These are phyloP conservation scores for Trichoderma cornu-damae DNA, from an alignment of 2,329 filamentous ascomycete genomes.

Conservation along the genomic window DNA sequence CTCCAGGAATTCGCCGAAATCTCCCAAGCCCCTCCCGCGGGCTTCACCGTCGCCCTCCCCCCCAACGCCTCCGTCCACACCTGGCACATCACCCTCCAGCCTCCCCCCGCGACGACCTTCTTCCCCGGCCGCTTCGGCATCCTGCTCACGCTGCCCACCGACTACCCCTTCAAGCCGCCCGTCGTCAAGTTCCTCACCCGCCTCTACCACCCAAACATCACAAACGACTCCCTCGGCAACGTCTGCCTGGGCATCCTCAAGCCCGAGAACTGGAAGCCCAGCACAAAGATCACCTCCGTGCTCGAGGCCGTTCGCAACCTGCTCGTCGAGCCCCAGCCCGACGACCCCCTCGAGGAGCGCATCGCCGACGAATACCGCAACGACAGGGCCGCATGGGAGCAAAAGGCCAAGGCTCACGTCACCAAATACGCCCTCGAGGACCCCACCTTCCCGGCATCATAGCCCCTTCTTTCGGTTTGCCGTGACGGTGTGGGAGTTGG, in stretches of 20 bases:
- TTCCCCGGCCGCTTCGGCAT: slow-evolving; percentile 69
- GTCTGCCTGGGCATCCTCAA: slow-evolving; percentile 85
- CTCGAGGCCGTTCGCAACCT: slow-evolving; percentile 71
- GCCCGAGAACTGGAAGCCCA: slow-evolving; percentile 86
- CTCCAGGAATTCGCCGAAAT: slow-evolving; percentile 51
- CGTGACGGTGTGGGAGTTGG: too few species aligned
- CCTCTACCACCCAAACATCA: slow-evolving; percentile 94
- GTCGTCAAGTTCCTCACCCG: slow-evolving; percentile 75
- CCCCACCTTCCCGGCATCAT: slow-evolving; percentile 32
- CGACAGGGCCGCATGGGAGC: slow-evolving; percentile 64
- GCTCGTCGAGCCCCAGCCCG: slow-evolving; percentile 74
- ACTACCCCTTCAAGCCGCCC: slow-evolving; percentile 89
- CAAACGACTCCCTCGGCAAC: slow-evolving; percentile 76
- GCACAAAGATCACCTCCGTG: slow-evolving; percentile 68
- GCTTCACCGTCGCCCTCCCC: slow-evolving; percentile 44
- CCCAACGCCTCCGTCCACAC: slow-evolving; percentile 45
- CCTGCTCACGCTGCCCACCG: slow-evolving; percentile 64
- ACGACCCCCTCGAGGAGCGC: slow-evolving; percentile 80
- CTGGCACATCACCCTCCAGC: slow-evolving; percentile 47
- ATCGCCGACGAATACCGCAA: slow-evolving; percentile 81
- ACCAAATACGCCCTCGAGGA: slow-evolving; percentile 59
- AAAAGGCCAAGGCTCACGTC: slow-evolving; percentile 69
- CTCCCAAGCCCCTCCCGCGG: slow-evolving; percentile 42
- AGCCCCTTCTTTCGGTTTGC: neutral
- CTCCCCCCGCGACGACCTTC: slow-evolving; percentile 45